Percentiles rank a stretch among this genome's conserved stretches.
Conservation (phyloP, 2,329 filamentous ascomycete species). For the Calonectria pteridis region DNA sequence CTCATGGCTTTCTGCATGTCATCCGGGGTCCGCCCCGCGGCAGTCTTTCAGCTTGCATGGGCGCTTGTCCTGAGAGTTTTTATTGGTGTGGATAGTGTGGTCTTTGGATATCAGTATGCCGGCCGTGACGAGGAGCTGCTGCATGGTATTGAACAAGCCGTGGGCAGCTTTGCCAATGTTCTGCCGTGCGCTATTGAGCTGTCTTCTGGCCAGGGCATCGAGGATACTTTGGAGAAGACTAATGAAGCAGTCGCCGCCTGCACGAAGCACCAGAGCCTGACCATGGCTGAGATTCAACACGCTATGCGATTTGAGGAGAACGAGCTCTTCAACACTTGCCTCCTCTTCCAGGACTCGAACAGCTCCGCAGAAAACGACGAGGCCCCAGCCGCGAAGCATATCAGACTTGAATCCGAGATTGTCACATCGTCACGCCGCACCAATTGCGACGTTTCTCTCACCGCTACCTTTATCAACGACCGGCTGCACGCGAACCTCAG, state of each 20-base stretch:
- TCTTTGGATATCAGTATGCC: slow-evolving; percentile 65
- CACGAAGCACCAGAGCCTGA: slow-evolving; percentile 57
- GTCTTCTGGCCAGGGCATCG: slow-evolving; percentile 48
- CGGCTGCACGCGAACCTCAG: slow-evolving; percentile 59
- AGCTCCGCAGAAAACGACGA: background rate
- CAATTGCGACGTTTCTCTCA: slow-evolving; percentile 61
- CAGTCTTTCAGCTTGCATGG: slow-evolving; percentile 71
- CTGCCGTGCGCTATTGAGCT: slow-evolving; percentile 52
- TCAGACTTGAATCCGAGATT: background rate
- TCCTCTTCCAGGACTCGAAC: slow-evolving; percentile 61
- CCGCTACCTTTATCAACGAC: slow-evolving; percentile 56
- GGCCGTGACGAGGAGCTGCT: slow-evolving; percentile 59
- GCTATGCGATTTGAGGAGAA: slow-evolving; percentile 57
- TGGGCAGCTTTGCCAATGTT: slow-evolving; percentile 61
- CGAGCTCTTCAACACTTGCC: slow-evolving; percentile 63
- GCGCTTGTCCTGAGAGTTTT: slow-evolving; percentile 68
- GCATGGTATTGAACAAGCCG: slow-evolving; percentile 54
- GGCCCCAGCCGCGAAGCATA: background rate
- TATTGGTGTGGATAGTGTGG: slow-evolving; percentile 63
- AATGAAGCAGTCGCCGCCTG: slow-evolving; percentile 45
- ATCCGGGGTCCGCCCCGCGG: slow-evolving; percentile 58
- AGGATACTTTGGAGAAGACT: slow-evolving; percentile 47
- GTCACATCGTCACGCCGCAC: slow-evolving; percentile 51
- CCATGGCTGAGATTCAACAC: slow-evolving; percentile 61
- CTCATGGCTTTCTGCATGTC: slow-evolving; percentile 58